These are phyloP conservation scores for Podospora didyma DNA, from an alignment of 495 filamentous ascomycete genomes.

Conservation along the genomic window DNA sequence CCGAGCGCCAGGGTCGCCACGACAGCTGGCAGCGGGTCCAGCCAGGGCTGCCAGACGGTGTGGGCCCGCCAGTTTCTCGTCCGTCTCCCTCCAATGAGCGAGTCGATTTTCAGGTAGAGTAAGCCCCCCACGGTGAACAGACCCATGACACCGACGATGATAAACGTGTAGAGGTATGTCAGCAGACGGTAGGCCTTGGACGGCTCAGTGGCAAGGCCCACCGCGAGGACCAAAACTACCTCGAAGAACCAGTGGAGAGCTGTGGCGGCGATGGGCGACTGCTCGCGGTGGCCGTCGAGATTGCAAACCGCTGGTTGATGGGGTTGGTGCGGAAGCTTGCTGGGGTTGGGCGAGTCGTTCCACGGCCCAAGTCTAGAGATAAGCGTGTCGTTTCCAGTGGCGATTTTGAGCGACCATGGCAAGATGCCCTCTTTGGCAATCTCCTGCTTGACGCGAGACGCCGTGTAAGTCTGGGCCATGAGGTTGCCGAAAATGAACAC, in stretches of 20 bases:
- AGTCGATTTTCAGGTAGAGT: conserved; percentile 5
- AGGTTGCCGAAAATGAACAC: conserved; percentile 9
- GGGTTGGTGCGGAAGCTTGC: not conserved
- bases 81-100: not conserved
- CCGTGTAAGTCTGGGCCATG: conserved; percentile 8
- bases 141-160: conserved; percentile 1
- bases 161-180: conserved; percentile 1
- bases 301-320: not conserved
- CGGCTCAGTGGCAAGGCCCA: not conserved
- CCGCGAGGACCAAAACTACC: not conserved
- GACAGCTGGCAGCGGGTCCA: not conserved
- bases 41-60: not conserved
- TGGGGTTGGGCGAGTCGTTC: not conserved
- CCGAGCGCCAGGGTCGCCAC: not conserved
- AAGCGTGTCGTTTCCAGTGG: not conserved
- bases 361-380: not conserved
- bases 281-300: not conserved
- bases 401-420: not conserved
- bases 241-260: conserved; percentile 1
- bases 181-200: conserved; percentile 2
- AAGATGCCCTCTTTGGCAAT: conserved; percentile 7
- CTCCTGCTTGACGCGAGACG: conserved; percentile 7
- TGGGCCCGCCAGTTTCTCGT: not conserved
- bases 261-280: conserved; percentile 1
- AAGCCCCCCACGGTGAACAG: conserved; percentile 2